phyloP scores from a whole-genome alignment of 345 rosid species.

The Gossypium anomalum region DNA sequence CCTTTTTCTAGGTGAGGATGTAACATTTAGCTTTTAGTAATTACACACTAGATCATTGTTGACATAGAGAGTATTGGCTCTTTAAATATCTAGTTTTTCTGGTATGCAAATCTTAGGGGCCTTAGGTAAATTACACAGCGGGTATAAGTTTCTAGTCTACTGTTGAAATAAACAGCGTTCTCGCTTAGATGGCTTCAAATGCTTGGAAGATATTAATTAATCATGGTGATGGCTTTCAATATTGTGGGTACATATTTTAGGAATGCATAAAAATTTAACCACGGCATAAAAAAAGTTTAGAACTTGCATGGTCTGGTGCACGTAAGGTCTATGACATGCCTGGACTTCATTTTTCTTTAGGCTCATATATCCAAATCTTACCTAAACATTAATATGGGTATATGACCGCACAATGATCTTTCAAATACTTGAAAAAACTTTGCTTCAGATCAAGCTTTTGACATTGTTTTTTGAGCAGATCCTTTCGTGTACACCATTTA shows the following conservation, averaged over 20 bases:
- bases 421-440: no score
- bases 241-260: background rate
- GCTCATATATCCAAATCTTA: no score
- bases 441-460: background rate
- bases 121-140: background rate
- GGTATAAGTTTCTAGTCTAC: background rate
- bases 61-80: background rate
- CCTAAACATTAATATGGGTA: no score
- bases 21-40: conserved; percentile 9
- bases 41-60: background rate
- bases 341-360: no score
- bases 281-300: background rate
- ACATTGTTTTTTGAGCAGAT: no score
- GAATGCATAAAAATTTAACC: background rate
- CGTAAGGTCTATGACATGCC: no score
- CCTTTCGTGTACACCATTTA: no score
- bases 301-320: background rate
- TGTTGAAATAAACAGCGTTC: background rate
- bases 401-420: no score
- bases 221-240: no score
- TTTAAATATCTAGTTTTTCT: background rate
- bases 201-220: background rate
- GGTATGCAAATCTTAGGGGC: background rate
- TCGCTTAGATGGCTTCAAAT: background rate
- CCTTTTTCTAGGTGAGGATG: background rate